A percentile compares a stretch with the other conserved stretches of the same genome.
These are phyloP conservation scores for Periconia digitata DNA, from an alignment of 2,329 filamentous ascomycete species.

Conservation along the genomic window DNA sequence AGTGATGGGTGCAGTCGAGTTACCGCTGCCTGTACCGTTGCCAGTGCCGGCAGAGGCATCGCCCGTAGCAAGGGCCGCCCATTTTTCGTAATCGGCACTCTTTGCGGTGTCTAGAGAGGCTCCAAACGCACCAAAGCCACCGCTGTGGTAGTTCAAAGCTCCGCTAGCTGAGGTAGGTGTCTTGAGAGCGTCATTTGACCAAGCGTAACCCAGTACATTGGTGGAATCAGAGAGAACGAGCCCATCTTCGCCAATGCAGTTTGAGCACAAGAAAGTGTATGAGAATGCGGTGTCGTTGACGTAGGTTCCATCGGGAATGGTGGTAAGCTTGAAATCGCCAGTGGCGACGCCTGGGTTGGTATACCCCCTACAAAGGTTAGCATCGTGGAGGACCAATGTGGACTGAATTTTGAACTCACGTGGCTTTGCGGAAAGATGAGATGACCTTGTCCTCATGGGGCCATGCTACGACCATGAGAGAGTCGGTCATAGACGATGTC, in stretches of 20 bases:
- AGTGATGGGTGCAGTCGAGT: constrained; percentile 27
- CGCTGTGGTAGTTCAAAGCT: constrained; percentile 32
- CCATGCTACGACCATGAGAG: constrained; percentile 58
- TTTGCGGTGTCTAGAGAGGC: constrained; percentile 29
- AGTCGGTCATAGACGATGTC: constrained; percentile 52
- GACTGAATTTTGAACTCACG: constrained; percentile 11
- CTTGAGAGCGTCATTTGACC: constrained; percentile 26
- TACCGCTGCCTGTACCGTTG: constrained; percentile 13
- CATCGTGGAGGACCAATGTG: neutral
- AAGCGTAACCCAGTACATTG: constrained; percentile 38
- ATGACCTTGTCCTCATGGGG: constrained; percentile 52
- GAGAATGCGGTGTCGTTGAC: constrained; percentile 57
- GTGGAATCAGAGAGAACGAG: constrained; percentile 26
- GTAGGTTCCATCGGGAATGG: constrained; percentile 55
- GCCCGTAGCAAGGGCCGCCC: constrained; percentile 36
- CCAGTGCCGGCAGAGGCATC: constrained; percentile 10
- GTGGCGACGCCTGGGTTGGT: constrained; percentile 50
- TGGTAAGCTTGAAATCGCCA: constrained; percentile 44
- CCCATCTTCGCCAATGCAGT: constrained; percentile 34
- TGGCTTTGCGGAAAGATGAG: constrained; percentile 49
- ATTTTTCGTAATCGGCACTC: constrained; percentile 35
- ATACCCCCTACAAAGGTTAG: constrained; percentile 43
- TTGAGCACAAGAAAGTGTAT: constrained; percentile 58
- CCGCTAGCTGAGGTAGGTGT: constrained; percentile 24
- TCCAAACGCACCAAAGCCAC: constrained; percentile 38